Evolutionary conservation across 768 basidiomycete species (phyloP), one percentile per base, ranked within the genome.

Genomic region (Coprinopsis cinerea): DNA sequence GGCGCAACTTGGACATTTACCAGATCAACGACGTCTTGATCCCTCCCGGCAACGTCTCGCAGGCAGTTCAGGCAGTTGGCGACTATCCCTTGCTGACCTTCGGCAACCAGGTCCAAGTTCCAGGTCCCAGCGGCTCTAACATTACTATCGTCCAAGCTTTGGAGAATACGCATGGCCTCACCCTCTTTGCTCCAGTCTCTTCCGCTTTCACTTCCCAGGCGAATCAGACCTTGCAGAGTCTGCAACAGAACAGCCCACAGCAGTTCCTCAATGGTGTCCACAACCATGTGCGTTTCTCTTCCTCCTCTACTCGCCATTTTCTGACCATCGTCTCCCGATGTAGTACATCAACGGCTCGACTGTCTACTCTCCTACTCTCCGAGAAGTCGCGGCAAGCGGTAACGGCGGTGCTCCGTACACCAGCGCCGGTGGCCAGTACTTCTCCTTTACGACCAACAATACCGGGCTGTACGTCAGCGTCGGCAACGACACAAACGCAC

Each of bases 271-370:
- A 64, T 22, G 52, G 88, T 7, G 55, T 85, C 11, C 59, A 64
- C 32, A 88, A 88, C 61, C 86, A 87, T 56, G 82, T 86, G 49
- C 22, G 78, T 65, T 18, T 27, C 43, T 43, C 5, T 24, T 45
- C 39, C 24, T 1, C 24, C 15, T 18, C 15, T 26, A 15, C 34
- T 15, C 23, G n/a, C 5, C 20, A 5, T n/a, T 37, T 2, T 11
- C 40, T 10, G 49, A 37, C 11, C 13, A n/a, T n/a, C n/a, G 7
- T 45, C 22, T 49, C 15, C 4, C n/a, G 45, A 3, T 17, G 14
- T 44, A 83, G 80, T 62, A 80, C 51, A 77, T 89, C 57, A 88
- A 88, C 63, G 85, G 82, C 22, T 75, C 85, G 0, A 73, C 80
- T 0, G 62, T 79, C 10, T 89, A 89, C 67, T 83, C 83, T 0